Conservation (phyloP, 805 yeast species). For the Soucietia sequanensis region DNA sequence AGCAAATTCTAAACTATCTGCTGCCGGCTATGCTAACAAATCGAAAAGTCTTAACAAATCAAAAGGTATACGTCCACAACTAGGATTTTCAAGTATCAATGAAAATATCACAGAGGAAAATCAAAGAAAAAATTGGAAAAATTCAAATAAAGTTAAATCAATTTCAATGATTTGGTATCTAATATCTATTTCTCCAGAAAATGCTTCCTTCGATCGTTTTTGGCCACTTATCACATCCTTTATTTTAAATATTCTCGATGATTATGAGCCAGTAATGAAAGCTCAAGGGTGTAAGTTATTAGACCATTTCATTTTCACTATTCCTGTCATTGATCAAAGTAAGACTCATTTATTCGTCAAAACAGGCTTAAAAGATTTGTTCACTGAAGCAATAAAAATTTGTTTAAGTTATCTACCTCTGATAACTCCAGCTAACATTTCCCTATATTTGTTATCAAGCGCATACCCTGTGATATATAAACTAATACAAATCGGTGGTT, state of each 20-base stretch:
- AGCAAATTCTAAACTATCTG: conserved; percentile 2
- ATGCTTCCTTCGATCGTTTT: conserved; percentile 8
- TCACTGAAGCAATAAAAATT: conserved; percentile 20
- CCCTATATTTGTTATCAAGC: conserved; percentile 15
- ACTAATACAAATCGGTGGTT: conserved; percentile 11
- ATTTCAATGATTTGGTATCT: conserved; percentile 27
- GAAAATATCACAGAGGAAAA: conserved; percentile 17
- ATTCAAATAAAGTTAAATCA: conserved; percentile 17
- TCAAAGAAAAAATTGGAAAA: conserved; percentile 26
- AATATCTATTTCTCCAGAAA: conserved; percentile 8
- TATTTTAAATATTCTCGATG: conserved; percentile 33
- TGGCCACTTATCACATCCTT: conserved; percentile 32
- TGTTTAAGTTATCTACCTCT: conserved; percentile 29
- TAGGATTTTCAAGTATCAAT: conserved; percentile 11
- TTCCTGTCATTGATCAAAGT: neutral
- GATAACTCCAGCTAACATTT: conserved; percentile 20
- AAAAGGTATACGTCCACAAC: conserved; percentile 14
- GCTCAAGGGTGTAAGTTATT: conserved; percentile 23
- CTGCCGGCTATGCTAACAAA: conserved; percentile 4
- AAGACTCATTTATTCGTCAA: conserved; percentile 10
- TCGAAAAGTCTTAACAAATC: no score
- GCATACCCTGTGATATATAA: conserved; percentile 21
- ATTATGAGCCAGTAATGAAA: conserved; percentile 27
- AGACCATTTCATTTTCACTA: conserved; percentile 8
- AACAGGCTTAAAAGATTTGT: conserved; percentile 27